Conservation (phyloP, 192 early-diverging fungal genomes). For the Podochytrium sp. region DNA sequence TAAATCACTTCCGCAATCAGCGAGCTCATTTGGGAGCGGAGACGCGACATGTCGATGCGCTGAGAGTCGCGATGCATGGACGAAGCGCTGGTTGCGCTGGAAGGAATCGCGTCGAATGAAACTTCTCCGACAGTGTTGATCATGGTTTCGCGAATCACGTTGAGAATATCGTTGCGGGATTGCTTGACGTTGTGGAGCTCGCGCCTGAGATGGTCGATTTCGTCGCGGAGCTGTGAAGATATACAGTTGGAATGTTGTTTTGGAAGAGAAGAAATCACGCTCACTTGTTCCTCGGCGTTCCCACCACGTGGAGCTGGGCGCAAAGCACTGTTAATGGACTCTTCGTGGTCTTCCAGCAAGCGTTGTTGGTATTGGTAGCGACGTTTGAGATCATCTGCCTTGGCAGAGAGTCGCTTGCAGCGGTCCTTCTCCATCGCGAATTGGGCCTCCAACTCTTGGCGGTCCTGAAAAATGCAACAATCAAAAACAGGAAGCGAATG, state of each 20-base stretch:
- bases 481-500: not conserved
- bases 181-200: constrained; percentile 29
- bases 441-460: constrained; percentile 30
- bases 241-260: too few relatives aligned
- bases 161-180: constrained; percentile 31
- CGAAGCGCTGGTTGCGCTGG: not conserved
- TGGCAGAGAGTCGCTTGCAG: constrained; percentile 19
- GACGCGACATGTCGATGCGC: constrained; percentile 1
- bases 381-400: constrained; percentile 36
- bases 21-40: constrained; percentile 32
- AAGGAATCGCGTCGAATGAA: constrained; percentile 5
- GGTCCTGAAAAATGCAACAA: not conserved
- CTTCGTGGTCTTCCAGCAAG: constrained; percentile 30
- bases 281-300: constrained; percentile 9
- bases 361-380: constrained; percentile 10
- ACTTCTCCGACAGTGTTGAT: constrained; percentile 33
- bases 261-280: too few relatives aligned
- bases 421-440: constrained; percentile 34
- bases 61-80: not conserved
- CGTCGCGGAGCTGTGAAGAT: constrained; percentile 34
- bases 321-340: constrained; percentile 35
- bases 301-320: constrained; percentile 22
- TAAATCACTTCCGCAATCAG: constrained; percentile 44
- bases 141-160: constrained; percentile 31
- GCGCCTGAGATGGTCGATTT: constrained; percentile 23